Evolutionary conservation across 352 stramenopile genomes (phyloP), one percentile per base, ranked within the genome.

Genomic region (Pythium brassicae): DNA sequence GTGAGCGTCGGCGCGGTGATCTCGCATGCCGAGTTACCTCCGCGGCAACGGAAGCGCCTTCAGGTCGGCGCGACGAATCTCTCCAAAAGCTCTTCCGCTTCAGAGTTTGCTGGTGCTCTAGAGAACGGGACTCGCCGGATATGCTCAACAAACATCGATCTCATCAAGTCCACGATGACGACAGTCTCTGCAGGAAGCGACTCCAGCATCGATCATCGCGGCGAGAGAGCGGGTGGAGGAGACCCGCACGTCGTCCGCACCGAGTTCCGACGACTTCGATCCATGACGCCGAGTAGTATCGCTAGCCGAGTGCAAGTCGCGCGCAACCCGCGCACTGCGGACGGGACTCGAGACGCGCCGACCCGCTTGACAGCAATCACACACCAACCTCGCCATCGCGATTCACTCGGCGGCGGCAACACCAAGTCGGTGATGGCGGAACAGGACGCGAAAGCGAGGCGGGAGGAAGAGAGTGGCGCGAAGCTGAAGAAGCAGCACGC

Each of bases 11-110:
- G 55, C 4, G 32, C 67, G 12, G 62, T 74, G 25, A 61, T 76
- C 25, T 83, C 73, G 34, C 68, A 79, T 35, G 48, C 66, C 15
- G 72, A 88, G 25, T 63, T 86, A 49, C 78, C 76, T 45, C 66
- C 66, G 22, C 75, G 73, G 17, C 71, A 86, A 45, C 68, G 75
- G 56, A 87, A 87, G 51, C 69, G 83, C 9, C 45, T 92, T n/a
- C 83, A 89, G 55, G 78, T 93, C n/a, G 83, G 83, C 4, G 59
- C 69, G 6, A 93, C 80, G 0, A 93, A 93, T 52, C 55, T 89
- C 26, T 54, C 56, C 2, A 79, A 76, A 39, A 69, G 59, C 51
- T 46, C 53, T 22, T 70, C 68, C 0, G 53, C 63, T 9, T 45
- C 57, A 0, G 52, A 67, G 9, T 27, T 47, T 15, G 42, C 25